Base-by-base conservation (phyloP, 2,329 filamentous ascomycete species). In the Claviceps spartinae region DNA sequence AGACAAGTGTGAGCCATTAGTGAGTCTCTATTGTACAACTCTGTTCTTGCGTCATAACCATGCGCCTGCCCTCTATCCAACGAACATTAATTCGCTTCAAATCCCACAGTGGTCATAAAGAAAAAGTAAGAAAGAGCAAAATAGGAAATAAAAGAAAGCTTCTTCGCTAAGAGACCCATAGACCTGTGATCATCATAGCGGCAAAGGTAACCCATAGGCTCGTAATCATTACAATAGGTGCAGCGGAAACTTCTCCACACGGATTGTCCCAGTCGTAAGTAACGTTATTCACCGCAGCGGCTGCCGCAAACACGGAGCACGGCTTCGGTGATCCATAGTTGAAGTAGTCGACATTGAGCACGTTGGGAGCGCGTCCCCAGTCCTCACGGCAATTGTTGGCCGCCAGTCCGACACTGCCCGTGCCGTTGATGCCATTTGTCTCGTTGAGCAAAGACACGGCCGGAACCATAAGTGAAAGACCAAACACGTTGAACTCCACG, bases 291-390 rank as follows among this genome's bases (percentile, higher is more conserved):
- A 79, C 75, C 51, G 72, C 65, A 0, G 84, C 83, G 1, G 83
- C 83, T 6, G 84, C 83, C 61, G 83, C 76, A 61, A 94, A 94
- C 9, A 93, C 86, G 3, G 84, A 86, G 2, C 88, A 88, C 3
- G 70, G 74, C 40, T 54, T 50, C 36, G 65, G 76, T 38, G 69
- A 72, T 34, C 85, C 86, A 54, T 74, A 73, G 64, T 93, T 88
- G 69, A 93, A 94, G 66, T 88, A 93, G 64, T 94, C 88, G 26
- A 93, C 86, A 51, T 93, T 82, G 48, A 94, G 72, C 61, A 89
- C 82, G 61, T 85, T 91, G 2, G 88, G 88, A 0, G 86, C 74
- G 8, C 79, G 77, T 20, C 74, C 74, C 85, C 85, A 93, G 47
- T 71, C 65, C 1, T 60, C 54, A 13, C 66, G 65, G 64, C 88